A percentile compares a stretch with the other conserved stretches of the same genome.
Evolutionary conservation across 129 eudicot species (phyloP).

Genomic region (Flaveria robusta): DNA sequence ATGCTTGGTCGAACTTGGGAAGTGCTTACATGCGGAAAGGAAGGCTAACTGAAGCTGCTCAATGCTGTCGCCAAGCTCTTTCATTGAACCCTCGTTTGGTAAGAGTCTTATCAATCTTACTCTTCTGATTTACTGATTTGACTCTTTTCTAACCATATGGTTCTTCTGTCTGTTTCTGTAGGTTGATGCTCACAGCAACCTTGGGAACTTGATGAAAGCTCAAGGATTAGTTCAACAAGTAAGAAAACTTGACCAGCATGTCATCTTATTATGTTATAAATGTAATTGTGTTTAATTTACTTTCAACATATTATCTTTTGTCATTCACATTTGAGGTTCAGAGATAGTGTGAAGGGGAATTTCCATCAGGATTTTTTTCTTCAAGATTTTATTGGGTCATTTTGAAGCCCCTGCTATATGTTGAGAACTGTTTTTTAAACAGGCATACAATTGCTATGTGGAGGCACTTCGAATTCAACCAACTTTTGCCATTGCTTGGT

Average conservation of each 20-base stretch:
- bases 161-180: conserved; percentile 26
- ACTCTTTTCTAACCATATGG: conserved; percentile 12
- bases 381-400: background rate
- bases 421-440: conserved; percentile 27
- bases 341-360: conserved; percentile 13
- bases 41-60: conserved; percentile 86
- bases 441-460: conserved; percentile 93
- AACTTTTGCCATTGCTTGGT: conserved; percentile 95
- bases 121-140: conserved; percentile 6
- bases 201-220: conserved; percentile 97
- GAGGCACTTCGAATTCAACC: conserved; percentile 95
- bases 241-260: conserved; percentile 25
- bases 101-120: background rate
- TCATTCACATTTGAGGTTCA: background rate
- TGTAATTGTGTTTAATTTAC: background rate
- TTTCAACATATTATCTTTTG: conserved; percentile 15
- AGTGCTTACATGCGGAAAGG: conserved; percentile 99
- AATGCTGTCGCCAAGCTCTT: conserved; percentile 98
- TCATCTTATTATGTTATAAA: conserved; percentile 11
- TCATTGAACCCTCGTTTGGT: conserved; percentile 94
- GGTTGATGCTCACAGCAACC: conserved; percentile 99
- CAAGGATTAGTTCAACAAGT: conserved; percentile 94
- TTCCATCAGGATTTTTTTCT: conserved; percentile 9
- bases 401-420: conserved; percentile 31
- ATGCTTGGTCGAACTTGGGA: conserved; percentile 99